These are phyloP conservation scores for Metschnikowia gelsemii DNA, from an alignment of 805 yeast species.

Conservation along the genomic window DNA sequence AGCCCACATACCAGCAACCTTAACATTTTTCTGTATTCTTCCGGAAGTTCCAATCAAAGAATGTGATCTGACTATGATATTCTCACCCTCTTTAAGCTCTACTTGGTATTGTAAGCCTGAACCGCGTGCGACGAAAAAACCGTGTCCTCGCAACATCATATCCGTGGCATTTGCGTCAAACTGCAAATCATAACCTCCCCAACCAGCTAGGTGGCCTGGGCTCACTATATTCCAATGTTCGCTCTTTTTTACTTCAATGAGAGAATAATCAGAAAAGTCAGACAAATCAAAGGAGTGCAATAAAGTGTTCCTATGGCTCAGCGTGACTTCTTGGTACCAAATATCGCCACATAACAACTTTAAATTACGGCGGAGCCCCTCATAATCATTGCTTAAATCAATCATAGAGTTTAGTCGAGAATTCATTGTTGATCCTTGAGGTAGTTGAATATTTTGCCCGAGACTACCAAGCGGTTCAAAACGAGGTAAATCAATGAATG, in stretches of 20 bases:
- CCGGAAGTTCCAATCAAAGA: conserved; percentile 7
- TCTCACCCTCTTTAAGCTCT: conserved; percentile 7
- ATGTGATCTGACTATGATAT: neutral
- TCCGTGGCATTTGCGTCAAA: neutral
- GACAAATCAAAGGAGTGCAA: conserved; percentile 11
- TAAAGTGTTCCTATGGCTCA: conserved; percentile 10
- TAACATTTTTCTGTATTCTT: neutral
- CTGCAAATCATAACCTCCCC: conserved; percentile 16
- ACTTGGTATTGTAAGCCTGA: conserved; percentile 5
- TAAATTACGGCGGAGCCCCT: conserved; percentile 6
- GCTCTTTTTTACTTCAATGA: conserved; percentile 3
- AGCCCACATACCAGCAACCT: no score
- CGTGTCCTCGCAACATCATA: conserved; percentile 8
- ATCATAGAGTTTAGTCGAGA: conserved; percentile 9
- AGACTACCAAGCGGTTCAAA: conserved; percentile 11
- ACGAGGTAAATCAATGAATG: conserved; percentile 16
- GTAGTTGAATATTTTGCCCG: conserved; percentile 11
- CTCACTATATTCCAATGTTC: conserved; percentile 12
- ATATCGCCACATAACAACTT: conserved; percentile 6
- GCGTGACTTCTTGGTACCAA: conserved; percentile 16
- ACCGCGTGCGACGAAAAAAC: conserved; percentile 12
- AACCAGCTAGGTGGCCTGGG: conserved; percentile 10
- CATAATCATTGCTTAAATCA: conserved; percentile 8
- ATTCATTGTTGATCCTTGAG: conserved; percentile 12
- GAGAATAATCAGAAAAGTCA: conserved; percentile 4